Evolutionary conservation across 2,329 filamentous ascomycete genomes (phyloP).

Genomic region (Sarocladium brachiariae): DNA sequence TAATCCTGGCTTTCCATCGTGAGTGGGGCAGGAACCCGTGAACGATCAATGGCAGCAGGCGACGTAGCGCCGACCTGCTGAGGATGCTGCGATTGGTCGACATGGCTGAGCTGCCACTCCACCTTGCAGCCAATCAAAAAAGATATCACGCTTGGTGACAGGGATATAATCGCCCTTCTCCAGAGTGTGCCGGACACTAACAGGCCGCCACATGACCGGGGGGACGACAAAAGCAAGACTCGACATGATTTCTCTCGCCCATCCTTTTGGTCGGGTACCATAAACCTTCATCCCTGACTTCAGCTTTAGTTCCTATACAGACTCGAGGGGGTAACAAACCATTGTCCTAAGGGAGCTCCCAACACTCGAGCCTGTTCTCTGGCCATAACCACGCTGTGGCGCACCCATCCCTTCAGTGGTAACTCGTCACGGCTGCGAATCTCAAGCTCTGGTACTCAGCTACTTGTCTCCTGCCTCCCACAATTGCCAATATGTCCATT

Average conservation of each 20-base stretch:
- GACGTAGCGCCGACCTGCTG: slow-evolving; percentile 27
- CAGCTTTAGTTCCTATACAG: neutral
- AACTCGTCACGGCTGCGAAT: too few relatives aligned
- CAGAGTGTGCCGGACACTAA: slow-evolving; percentile 6
- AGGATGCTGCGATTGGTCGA: slow-evolving; percentile 29
- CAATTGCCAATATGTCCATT: neutral
- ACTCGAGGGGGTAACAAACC: neutral
- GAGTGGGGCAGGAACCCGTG: slow-evolving; percentile 18
- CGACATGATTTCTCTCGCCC: neutral
- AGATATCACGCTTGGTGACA: slow-evolving; percentile 25
- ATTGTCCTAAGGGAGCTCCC: neutral
- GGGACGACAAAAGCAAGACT: neutral
- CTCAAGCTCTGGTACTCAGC: too few relatives aligned
- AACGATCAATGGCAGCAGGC: slow-evolving; percentile 25
- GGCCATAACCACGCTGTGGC: slow-evolving; percentile 1
- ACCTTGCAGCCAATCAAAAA: neutral
- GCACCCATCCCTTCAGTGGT: slow-evolving; percentile 1
- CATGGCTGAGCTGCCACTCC: neutral
- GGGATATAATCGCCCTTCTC: slow-evolving; percentile 27
- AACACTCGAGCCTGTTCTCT: neutral
- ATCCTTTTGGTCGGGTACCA: too few relatives aligned
- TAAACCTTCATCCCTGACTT: neutral
- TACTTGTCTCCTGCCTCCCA: too few relatives aligned
- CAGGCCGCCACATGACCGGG: neutral
- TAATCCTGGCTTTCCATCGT: slow-evolving; percentile 10